A percentile compares a stretch with the other conserved stretches of the same genome.
These are phyloP conservation scores for Kwoniella pini DNA, from an alignment of 768 basidiomycete genomes.

Conservation along the genomic window DNA sequence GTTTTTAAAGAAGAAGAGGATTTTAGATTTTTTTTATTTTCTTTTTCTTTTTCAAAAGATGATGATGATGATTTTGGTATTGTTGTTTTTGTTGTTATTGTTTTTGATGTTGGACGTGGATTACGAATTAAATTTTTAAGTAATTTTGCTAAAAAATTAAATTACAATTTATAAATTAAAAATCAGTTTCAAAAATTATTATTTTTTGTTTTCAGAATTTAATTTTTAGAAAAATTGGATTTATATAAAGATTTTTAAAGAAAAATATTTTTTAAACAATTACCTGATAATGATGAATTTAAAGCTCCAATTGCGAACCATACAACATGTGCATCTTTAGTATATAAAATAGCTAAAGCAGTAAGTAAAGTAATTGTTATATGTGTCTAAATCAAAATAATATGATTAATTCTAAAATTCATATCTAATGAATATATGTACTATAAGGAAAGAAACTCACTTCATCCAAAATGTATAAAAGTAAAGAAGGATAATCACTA, in stretches of 20 bases:
- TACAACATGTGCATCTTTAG: slow-evolving; percentile 52
- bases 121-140: slow-evolving; percentile 54
- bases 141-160: slow-evolving; percentile 55
- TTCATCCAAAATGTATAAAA: slow-evolving; percentile 44
- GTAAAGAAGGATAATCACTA: slow-evolving; percentile 38
- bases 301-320: slow-evolving; percentile 55
- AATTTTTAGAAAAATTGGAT: too few relatives aligned
- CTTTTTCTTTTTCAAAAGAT: too few relatives aligned
- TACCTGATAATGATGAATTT: slow-evolving; percentile 53
- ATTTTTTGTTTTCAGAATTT: too few relatives aligned
- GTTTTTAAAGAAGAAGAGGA: slow-evolving; percentile 26
- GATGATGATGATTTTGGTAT: too few relatives aligned
- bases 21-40: too few relatives aligned
- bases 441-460: slow-evolving; percentile 19
- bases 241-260: too few relatives aligned
- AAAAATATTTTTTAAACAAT: too few relatives aligned
- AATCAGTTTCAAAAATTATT: too few relatives aligned
- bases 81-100: too few relatives aligned
- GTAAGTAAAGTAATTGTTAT: slow-evolving; percentile 52
- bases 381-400: slow-evolving; percentile 48
- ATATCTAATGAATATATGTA: too few relatives aligned
- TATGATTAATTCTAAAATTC: too few relatives aligned
- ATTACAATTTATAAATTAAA: too few relatives aligned
- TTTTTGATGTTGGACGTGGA: slow-evolving; percentile 49
- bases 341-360: slow-evolving; percentile 48